Percentiles rank a stretch among this genome's conserved stretches.
Conservation (phyloP, 306 rosid genomes). For the Prunus kanzakura region DNA sequence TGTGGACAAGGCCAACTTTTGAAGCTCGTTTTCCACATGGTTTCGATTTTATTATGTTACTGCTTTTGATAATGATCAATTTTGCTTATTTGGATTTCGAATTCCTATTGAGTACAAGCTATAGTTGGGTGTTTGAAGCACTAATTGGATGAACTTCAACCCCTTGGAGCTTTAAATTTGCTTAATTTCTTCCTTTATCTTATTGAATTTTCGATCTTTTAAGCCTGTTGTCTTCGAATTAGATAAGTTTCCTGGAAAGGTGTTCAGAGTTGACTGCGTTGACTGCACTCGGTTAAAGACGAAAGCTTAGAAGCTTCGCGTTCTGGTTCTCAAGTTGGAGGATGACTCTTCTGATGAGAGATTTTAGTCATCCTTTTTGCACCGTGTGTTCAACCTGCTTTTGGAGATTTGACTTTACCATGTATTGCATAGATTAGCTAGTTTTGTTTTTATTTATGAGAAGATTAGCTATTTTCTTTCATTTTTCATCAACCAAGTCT, state of each 20-base stretch:
- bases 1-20: constrained; percentile 16
- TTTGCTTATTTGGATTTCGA: constrained; percentile 1
- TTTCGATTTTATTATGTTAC: constrained; percentile 13
- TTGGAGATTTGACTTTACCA: constrained; percentile 11
- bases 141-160: background rate
- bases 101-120: background rate
- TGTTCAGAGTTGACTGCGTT: constrained; percentile 39
- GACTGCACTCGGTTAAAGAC: constrained; percentile 22
- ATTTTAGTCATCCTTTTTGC: background rate
- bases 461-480: constrained; percentile 5
- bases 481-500: background rate
- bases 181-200: background rate
- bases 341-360: background rate
- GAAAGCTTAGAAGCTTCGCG: constrained; percentile 13
- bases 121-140: background rate
- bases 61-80: constrained; percentile 1
- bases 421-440: background rate
- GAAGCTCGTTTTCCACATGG: constrained; percentile 27
- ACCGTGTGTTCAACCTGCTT: background rate
- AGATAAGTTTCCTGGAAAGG: constrained; percentile 15
- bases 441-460: no score
- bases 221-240: constrained; percentile 1
- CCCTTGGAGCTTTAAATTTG: background rate
- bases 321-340: background rate
- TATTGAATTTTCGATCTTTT: constrained; percentile 7